Percentiles rank a stretch among this genome's conserved stretches.
phyloP scores from a whole-genome alignment of 805 yeast genomes.

The Debaryomyces tyrocola region DNA sequence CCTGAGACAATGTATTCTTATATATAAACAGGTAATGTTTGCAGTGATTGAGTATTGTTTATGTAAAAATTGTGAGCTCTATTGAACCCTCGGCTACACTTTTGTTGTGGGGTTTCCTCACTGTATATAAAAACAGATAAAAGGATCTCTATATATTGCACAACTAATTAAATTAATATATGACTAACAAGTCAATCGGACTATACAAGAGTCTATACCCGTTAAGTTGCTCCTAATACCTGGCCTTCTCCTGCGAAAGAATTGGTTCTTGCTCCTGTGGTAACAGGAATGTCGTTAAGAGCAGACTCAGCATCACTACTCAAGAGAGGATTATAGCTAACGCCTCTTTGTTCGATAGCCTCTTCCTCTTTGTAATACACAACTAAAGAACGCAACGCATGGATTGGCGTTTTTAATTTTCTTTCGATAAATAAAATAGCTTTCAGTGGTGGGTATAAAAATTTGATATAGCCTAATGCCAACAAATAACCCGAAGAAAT shows the following conservation, averaged over 20 bases:
- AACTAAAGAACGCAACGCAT: conserved; percentile 52
- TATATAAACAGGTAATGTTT: not conserved
- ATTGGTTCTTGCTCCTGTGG: not conserved
- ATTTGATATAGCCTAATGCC: conserved; percentile 54
- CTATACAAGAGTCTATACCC: no score
- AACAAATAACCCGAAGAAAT: conserved; percentile 64
- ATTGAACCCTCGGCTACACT: not conserved
- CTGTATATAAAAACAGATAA: not conserved
- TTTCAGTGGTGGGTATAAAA: conserved; percentile 66
- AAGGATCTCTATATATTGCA: not conserved
- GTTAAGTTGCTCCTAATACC: conserved; percentile 16
- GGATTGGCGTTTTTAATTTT: conserved; percentile 50
- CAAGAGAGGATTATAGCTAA: conserved; percentile 28
- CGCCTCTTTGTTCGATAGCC: conserved; percentile 46
- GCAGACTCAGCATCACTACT: conserved; percentile 21
- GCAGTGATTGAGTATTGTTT: no score
- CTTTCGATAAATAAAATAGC: conserved; percentile 65
- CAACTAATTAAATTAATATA: no score
- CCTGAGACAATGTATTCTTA: not conserved
- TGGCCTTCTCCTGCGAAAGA: conserved; percentile 19
- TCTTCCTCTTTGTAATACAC: conserved; percentile 61
- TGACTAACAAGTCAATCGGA: no score
- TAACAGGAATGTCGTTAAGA: not conserved
- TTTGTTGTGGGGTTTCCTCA: not conserved
- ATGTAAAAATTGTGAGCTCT: not conserved